phyloP scores from a whole-genome alignment of 768 basidiomycete genomes.

The Phanerochaete carnosa region DNA sequence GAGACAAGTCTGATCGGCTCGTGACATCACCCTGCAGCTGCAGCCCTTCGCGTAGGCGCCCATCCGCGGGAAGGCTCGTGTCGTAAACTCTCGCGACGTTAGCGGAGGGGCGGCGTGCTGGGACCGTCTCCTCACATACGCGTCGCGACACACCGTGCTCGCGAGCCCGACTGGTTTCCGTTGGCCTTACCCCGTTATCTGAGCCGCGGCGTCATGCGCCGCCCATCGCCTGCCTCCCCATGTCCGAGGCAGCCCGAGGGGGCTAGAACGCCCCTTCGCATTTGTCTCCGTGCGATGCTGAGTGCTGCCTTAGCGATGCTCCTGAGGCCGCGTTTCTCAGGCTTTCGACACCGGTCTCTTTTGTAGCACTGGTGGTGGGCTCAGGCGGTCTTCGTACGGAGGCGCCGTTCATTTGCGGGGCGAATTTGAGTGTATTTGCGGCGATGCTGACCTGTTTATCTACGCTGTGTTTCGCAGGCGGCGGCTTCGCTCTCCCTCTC shows the following conservation, averaged over 20 bases:
- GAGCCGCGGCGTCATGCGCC: too few relatives aligned
- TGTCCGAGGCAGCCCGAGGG: too few relatives aligned
- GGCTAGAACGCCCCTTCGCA: background rate
- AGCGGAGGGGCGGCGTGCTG: too few relatives aligned
- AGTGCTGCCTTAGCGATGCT: background rate
- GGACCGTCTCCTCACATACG: too few relatives aligned
- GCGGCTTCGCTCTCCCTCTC: conserved; percentile 9
- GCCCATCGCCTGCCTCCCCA: too few relatives aligned
- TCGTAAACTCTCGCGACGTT: too few relatives aligned
- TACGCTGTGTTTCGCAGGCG: background rate
- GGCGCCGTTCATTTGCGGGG: background rate
- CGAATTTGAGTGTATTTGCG: background rate
- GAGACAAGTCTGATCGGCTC: background rate
- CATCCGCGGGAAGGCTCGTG: too few relatives aligned
- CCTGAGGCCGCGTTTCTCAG: background rate
- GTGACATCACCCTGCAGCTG: background rate
- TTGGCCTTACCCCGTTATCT: too few relatives aligned
- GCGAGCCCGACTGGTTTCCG: too few relatives aligned
- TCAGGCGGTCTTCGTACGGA: background rate
- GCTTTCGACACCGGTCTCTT: background rate
- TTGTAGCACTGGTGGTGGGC: background rate
- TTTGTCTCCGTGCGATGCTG: background rate
- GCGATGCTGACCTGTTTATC: background rate
- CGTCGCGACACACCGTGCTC: too few relatives aligned
- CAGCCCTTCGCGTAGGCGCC: background rate